Base-by-base conservation (phyloP, 345 rosid species). In the Boechera retrofracta region DNA sequence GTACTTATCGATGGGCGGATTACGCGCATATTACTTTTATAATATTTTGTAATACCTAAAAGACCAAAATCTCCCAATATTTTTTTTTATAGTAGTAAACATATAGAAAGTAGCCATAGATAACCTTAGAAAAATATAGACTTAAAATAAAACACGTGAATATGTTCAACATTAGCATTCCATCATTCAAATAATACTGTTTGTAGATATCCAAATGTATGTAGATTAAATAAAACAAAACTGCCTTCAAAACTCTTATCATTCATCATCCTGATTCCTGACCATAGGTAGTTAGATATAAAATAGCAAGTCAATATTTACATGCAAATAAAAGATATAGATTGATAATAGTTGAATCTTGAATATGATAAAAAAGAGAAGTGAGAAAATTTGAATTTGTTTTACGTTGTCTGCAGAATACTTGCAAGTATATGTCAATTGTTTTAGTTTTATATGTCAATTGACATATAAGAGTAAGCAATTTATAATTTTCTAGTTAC, bases 61-160 rank as follows among this genome's bases (percentile, higher is more conserved):
- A 54, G 73, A 67, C 73, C 15, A 16, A 12, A 7, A 12, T 62
- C 2, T 28, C 39, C 8, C 65, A 32, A 58, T 44, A 32, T 18
- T 10, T 26, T 51, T 36, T 38, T 53, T 26, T 38, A 35, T 24
- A 31, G 32, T 31, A 31, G 32, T 28, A 28, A 31, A 35, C 1
- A 35, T 9, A 51, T 51, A 28, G 10, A n/a, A 52, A n/a, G 63
- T 69, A 53, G 72, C 49, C 38, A 26, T 26, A 53, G 12, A 39
- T 55, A 26, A 26, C 64, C 6, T 42, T 57, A 57, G 45, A 56
- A 9, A 44, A 32, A 26, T 45, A 44, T 57, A 29, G 33, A 56
- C 21, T 33, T 70, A 16, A 24, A 69, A 57, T 70, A 16, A 24
- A 69, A 57, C 47, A 71, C 7, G 68, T 72, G 76, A 59, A 35